Evolutionary conservation across 2,329 filamentous ascomycete species (phyloP), one percentile per base, ranked within the genome.

Genomic region (Xylaria digitata): DNA sequence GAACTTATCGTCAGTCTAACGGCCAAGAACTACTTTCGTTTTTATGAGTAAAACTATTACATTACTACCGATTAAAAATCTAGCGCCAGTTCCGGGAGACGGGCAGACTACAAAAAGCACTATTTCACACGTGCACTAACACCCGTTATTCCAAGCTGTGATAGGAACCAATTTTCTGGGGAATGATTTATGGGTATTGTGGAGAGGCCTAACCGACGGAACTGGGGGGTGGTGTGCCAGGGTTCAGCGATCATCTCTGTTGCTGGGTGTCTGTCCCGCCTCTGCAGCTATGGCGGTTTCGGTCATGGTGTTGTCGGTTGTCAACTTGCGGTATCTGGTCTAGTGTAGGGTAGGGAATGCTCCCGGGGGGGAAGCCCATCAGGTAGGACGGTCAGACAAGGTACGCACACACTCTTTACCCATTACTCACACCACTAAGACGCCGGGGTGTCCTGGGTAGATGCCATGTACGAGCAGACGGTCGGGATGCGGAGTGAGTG

Each of bases 241-340:
- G 74, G 72, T 69, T 71, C 70, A 72, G 72, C 68, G 69, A 63
- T 73, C 69, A 70, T 70, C 61, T 70, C 61, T 70, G 60, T 68
- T 67, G 69, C 68, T 63, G 63, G 57, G 54, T 50, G 48, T 68
- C 70, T 70, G 53, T 66, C 60, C 68, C 63, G 57, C 70, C 43
- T 68, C 48, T 75, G 73, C 73, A 74, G 73, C 63, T 63, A 60
- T 55, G 63, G 57, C 55, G 59, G 65, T 55, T 67, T 68, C 57
- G 53, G 42, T 64, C 64, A 62, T 67, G 54, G 55, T 56, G 58
- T 40, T 45, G 61, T 53, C 37, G 42, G 55, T 52, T 68, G 65
- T 56, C 32, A 60, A 58, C 57, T 43, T 61, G 65, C 65, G 45
- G 43, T 48, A 53, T 46, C 23, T 50, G 34, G 63, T 59, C 26